These are phyloP conservation scores for Polychaeton citri DNA, from an alignment of 2,329 filamentous ascomycete species.

Conservation along the genomic window DNA sequence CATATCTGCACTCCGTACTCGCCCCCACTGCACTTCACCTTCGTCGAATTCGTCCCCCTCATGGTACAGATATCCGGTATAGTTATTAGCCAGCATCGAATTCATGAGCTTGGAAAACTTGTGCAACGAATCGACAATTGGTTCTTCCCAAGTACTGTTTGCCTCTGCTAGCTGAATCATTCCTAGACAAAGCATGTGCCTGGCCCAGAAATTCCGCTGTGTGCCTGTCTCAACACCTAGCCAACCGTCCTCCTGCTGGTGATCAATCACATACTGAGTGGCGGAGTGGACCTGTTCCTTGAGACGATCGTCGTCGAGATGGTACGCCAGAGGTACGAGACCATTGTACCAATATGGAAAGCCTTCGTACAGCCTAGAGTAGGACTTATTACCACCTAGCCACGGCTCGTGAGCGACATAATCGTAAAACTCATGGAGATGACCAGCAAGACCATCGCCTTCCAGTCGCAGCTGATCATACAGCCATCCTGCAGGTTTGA, in stretches of 20 bases:
- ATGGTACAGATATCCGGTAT: conserved; percentile 36
- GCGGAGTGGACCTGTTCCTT: conserved; percentile 35
- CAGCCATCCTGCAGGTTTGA: conserved; percentile 41
- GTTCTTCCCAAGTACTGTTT: conserved; percentile 27
- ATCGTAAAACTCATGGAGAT: conserved; percentile 43
- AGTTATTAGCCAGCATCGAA: conserved; percentile 41
- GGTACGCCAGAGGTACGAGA: conserved; percentile 43
- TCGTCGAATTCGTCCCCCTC: conserved; percentile 28
- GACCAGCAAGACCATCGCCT: conserved; percentile 40
- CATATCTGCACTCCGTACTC: conserved; percentile 30
- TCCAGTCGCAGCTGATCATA: conserved; percentile 35
- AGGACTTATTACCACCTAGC: conserved; percentile 39
- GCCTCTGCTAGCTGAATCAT: conserved; percentile 39
- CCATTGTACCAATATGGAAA: conserved; percentile 48
- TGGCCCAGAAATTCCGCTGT: conserved; percentile 39
- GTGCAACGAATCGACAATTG: conserved; percentile 37
- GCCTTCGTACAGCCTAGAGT: conserved; percentile 41
- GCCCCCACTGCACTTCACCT: conserved; percentile 21
- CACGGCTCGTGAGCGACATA: conserved; percentile 39
- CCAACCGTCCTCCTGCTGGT: conserved; percentile 44
- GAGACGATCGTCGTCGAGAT: conserved; percentile 34
- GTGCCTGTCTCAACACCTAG: conserved; percentile 37
- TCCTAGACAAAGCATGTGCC: conserved; percentile 39
- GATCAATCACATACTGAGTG: conserved; percentile 34
- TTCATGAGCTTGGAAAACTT: conserved; percentile 38